Conservation (phyloP, 306 rosid species). For the Inga oerstediana region DNA sequence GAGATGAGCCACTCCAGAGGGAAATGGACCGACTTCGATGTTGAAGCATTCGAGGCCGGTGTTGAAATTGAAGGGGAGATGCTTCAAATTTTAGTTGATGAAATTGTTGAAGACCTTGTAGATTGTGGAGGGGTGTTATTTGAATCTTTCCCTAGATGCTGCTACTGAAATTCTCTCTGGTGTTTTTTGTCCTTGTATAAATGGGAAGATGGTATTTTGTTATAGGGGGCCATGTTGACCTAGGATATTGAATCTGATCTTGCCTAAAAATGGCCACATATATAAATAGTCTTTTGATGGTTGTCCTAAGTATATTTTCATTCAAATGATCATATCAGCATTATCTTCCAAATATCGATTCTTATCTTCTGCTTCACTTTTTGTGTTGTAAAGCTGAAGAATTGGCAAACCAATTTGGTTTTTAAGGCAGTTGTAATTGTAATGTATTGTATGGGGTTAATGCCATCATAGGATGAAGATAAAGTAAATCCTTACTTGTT, state of each 20-base stretch:
- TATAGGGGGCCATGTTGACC: slow-evolving; percentile 25
- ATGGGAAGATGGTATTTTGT: slow-evolving; percentile 39
- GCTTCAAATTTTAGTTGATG: slow-evolving; percentile 66
- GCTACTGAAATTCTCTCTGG: slow-evolving; percentile 24
- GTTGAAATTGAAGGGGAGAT: slow-evolving; percentile 57
- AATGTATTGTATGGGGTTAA: not conserved
- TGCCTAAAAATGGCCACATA: slow-evolving; percentile 3
- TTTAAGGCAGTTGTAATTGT: not conserved
- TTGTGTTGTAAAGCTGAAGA: not conserved
- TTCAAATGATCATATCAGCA: not conserved
- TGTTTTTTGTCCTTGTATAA: slow-evolving; percentile 46
- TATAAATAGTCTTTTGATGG: not conserved
- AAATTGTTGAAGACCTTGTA: slow-evolving; percentile 58
- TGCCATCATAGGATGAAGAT: not conserved
- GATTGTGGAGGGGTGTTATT: slow-evolving; percentile 37
- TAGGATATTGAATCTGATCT: slow-evolving; percentile 5
- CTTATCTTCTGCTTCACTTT: not conserved
- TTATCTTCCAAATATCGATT: not conserved
- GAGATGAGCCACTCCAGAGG: slow-evolving; percentile 81
- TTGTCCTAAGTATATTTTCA: not conserved
- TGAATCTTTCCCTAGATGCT: slow-evolving; percentile 20
- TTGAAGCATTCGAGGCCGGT: slow-evolving; percentile 77
- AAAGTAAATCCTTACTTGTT: not conserved
- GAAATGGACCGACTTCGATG: slow-evolving; percentile 73
- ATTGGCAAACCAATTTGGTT: not conserved